These are phyloP conservation scores for Antitrichia curtipendula DNA, from an alignment of 225 moss, liverwort and hornwort genomes.

Conservation along the genomic window DNA sequence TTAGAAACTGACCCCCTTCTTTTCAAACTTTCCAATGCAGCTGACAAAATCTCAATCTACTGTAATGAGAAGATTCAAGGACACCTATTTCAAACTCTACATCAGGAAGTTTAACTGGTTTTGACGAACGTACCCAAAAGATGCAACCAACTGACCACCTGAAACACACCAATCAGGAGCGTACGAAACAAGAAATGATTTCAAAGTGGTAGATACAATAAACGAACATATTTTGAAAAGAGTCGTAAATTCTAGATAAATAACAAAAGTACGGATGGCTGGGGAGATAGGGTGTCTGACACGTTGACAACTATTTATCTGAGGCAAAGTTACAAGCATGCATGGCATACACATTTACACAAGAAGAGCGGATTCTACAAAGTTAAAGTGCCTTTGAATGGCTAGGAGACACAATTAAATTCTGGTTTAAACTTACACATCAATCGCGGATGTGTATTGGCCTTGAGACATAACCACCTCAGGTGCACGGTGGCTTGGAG, in stretches of 20 bases:
- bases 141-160: conserved; percentile 97
- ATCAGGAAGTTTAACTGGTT: neutral
- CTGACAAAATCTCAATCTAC: neutral
- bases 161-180: conserved; percentile 19
- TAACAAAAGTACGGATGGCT: neutral
- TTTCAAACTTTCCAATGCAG: neutral
- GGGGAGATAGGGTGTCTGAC: neutral
- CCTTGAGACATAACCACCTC: conserved; percentile 98
- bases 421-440: conserved; percentile 51
- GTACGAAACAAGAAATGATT: conserved; percentile 3
- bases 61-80: neutral
- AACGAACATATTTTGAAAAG: neutral
- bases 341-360: neutral
- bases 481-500: conserved; percentile 93
- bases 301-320: neutral
- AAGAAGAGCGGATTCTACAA: neutral
- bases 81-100: neutral
- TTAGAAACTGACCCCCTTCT: neutral
- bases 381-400: neutral
- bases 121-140: conserved; percentile 69
- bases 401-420: neutral
- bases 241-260: neutral
- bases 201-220: neutral
- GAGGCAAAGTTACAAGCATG: neutral
- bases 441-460: conserved; percentile 90